Percentiles rank a stretch among this genome's conserved stretches.
phyloP scores from a whole-genome alignment of 2,329 filamentous ascomycete species.

The Fusarium acutatum region DNA sequence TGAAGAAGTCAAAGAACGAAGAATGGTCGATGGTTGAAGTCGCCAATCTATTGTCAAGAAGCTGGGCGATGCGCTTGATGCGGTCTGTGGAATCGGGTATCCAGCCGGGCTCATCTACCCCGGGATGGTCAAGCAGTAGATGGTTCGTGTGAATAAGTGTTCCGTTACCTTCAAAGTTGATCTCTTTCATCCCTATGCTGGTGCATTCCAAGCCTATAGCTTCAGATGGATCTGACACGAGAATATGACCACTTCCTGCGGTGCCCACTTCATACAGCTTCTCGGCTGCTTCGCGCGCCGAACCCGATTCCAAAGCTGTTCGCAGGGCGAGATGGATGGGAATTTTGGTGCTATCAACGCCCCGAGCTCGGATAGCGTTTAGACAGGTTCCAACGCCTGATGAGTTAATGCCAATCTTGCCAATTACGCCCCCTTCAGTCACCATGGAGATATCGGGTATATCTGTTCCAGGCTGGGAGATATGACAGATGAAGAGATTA shows the following conservation, averaged over 20 bases:
- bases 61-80: conserved; percentile 2
- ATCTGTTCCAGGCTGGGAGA: conserved; percentile 48
- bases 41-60: background rate
- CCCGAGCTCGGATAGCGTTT: conserved; percentile 68
- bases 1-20: conserved; percentile 28
- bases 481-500: conserved; percentile 59
- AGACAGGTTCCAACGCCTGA: conserved; percentile 66
- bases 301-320: conserved; percentile 59
- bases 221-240: conserved; percentile 19
- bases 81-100: conserved; percentile 22
- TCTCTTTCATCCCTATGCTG: conserved; percentile 23
- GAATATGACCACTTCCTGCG: conserved; percentile 36
- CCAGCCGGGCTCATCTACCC: conserved; percentile 24
- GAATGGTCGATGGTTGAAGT: background rate
- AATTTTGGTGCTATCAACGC: conserved; percentile 58
- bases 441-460: conserved; percentile 62
- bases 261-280: conserved; percentile 10
- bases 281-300: conserved; percentile 5
- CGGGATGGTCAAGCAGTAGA: conserved; percentile 24
- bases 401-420: conserved; percentile 72
- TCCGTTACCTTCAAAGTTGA: conserved; percentile 1
- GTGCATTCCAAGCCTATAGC: conserved; percentile 36
- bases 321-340: conserved; percentile 71
- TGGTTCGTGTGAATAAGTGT: conserved; percentile 32
- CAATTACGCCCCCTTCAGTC: conserved; percentile 68